Base-by-base conservation (phyloP, 2,329 filamentous ascomycete species). In the Scytalidium sp. region DNA sequence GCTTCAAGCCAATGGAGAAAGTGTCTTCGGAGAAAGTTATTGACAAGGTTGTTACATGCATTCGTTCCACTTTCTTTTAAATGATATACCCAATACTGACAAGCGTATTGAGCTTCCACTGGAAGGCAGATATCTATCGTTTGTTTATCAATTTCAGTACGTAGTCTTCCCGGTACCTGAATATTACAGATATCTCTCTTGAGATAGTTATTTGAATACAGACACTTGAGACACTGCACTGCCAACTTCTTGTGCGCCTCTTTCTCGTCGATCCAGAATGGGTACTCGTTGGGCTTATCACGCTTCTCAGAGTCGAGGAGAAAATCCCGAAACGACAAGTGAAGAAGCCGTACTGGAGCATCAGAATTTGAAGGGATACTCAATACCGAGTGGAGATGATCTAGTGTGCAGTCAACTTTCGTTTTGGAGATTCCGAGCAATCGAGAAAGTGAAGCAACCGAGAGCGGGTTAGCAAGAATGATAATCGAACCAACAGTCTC, bases 241-340 rank as follows among this genome's bases (percentile, higher is more conserved):
- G 67, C 66, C 1, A 73, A 51, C 2, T 46, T 53, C 20, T 55
- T 23, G 50, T 75, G 62, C 19, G 60, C 55, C n/a, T 55, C 19
- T 43, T 53, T 54, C 51, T 70, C 65, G n/a, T 74, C 55, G 25
- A 72, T 57, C 64, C 65, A 66, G 56, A 73, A 72, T 0, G 43
- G 56, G 27, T 65, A n/a, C n/a, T 56, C n/a, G 50, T 58, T 1
- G n/a, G n/a, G n/a, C n/a, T n/a, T n/a, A n/a, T 53, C 50, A 11
- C 57, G 50, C 53, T 55, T 60, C 9, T 60, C 46, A 6, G 53
- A 27, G 47, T 69, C 58, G 9, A 69, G 25, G 10, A 73, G 65
- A 43, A 69, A 73, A 49, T 72, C 68, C 3, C 64, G 62, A 41
- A 73, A 73, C 0, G 70, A 70, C 6, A 65, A 51, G 47, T 72